Conservation (phyloP, 2,329 filamentous ascomycete species). For the Rugonectria rugulosa region DNA sequence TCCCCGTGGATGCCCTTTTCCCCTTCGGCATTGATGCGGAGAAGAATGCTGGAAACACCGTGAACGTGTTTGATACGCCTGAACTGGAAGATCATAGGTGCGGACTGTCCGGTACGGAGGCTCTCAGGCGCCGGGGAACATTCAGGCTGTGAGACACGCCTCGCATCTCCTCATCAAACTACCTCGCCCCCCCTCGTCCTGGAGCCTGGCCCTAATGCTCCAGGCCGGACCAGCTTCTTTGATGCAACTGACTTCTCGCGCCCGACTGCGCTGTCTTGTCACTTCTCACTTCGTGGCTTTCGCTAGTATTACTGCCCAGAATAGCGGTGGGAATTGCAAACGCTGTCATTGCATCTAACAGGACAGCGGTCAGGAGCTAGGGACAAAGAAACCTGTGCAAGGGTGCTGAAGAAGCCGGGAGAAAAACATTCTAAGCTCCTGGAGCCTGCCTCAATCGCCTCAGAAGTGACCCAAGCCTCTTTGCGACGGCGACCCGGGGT, state of each 20-base stretch:
- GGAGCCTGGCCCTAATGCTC: conserved; percentile 22
- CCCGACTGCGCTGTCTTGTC: conserved; percentile 26
- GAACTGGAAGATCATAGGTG: conserved; percentile 28
- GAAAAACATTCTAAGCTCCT: conserved; percentile 33
- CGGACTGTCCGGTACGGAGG: conserved; percentile 17
- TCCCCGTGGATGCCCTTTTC: conserved; percentile 29
- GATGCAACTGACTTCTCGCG: conserved; percentile 14
- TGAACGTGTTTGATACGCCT: conserved; percentile 36
- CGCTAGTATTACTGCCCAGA: conserved; percentile 27
- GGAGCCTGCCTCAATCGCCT: conserved; percentile 25
- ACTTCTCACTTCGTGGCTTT: conserved; percentile 42
- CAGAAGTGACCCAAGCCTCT: conserved; percentile 24
- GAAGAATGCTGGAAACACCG: conserved; percentile 26
- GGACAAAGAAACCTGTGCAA: conserved; percentile 34
- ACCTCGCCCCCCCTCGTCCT: conserved; percentile 23
- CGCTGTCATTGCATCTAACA: conserved; percentile 28
- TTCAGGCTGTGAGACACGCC: conserved; percentile 32
- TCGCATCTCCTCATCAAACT: conserved; percentile 30
- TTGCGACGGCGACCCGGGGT: conserved; percentile 23
- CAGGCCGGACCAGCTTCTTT: conserved; percentile 21
- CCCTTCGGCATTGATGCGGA: conserved; percentile 32
- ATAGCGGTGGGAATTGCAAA: conserved; percentile 37
- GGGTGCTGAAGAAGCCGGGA: conserved; percentile 22
- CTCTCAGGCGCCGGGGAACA: conserved; percentile 26
- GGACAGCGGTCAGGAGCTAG: conserved; percentile 21